Conservation (phyloP, 129 eudicot genomes). For the Deinandra increscens region DNA sequence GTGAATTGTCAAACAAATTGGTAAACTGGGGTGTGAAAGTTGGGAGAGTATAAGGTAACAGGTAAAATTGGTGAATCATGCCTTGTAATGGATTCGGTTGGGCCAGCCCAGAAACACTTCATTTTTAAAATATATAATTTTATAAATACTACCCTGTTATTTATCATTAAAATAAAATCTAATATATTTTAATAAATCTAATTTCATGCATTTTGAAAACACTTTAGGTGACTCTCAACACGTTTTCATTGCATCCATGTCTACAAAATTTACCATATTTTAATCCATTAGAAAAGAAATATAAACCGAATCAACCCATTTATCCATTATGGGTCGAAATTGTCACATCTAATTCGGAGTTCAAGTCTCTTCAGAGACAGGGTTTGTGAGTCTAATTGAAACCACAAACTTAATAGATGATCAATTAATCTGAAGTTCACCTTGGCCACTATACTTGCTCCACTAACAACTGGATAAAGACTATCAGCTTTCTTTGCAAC, state of each 20-base stretch:
- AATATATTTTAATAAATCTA: not conserved
- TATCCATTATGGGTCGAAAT: not conserved
- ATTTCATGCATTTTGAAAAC: not conserved
- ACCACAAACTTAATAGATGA: not conserved
- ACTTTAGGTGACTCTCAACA: not conserved
- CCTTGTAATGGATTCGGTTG: not conserved
- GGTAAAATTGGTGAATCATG: not conserved
- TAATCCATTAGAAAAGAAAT: not conserved
- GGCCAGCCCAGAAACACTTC: not conserved
- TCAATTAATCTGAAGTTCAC: constrained; percentile 36
- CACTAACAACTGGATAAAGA: constrained; percentile 98
- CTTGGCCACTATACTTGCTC: constrained; percentile 99
- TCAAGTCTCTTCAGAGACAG: constrained; percentile 8
- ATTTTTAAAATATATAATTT: not conserved
- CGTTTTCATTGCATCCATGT: not conserved
- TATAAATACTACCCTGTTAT: not conserved
- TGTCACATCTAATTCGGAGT: not conserved
- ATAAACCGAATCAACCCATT: not conserved
- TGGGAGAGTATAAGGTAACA: no score
- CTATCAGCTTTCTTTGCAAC: constrained; percentile 98
- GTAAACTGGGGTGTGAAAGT: no score
- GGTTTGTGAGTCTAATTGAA: not conserved
- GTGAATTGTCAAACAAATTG: no score
- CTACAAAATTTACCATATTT: not conserved
- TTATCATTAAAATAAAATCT: not conserved